These are phyloP conservation scores for Hymenochaete sp. DNA, from an alignment of 1,284 basidiomycete genomes.

Conservation along the genomic window DNA sequence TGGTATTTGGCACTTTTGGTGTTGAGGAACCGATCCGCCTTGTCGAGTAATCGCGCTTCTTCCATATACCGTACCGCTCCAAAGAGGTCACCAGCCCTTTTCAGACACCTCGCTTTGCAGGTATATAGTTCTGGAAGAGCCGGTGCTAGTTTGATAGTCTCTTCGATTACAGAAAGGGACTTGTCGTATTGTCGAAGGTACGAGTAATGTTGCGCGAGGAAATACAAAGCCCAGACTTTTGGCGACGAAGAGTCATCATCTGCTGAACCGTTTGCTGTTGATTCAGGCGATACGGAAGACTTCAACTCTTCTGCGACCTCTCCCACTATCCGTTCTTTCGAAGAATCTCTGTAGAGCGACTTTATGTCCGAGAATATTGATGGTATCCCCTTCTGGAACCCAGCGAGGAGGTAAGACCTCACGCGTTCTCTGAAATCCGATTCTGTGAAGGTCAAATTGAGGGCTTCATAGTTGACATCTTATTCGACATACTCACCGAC, in stretches of 20 bases:
- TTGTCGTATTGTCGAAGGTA: constrained; percentile 45
- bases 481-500: constrained; percentile 31
- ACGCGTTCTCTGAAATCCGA: constrained; percentile 62
- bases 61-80: constrained; percentile 76
- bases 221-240: constrained; percentile 93
- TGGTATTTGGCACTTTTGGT: constrained; percentile 92
- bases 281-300: constrained; percentile 19
- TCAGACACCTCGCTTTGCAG: constrained; percentile 78
- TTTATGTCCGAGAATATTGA: constrained; percentile 94
- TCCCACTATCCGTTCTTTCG: constrained; percentile 66
- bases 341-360: constrained; percentile 60
- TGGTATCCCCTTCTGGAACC: constrained; percentile 82
- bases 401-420: constrained; percentile 62
- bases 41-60: constrained; percentile 79
- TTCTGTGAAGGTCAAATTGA: constrained; percentile 30
- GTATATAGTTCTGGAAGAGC: constrained; percentile 90
- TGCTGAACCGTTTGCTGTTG: not conserved
- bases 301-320: constrained; percentile 57
- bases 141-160: constrained; percentile 78
- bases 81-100: constrained; percentile 75
- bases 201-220: constrained; percentile 87
- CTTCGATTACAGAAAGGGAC: constrained; percentile 61
- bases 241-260: constrained; percentile 45
- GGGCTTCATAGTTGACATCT: not conserved
- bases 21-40: constrained; percentile 95